Evolutionary conservation across 495 filamentous ascomycete genomes (phyloP).

Genomic region (Astrothelium macrocarpum): DNA sequence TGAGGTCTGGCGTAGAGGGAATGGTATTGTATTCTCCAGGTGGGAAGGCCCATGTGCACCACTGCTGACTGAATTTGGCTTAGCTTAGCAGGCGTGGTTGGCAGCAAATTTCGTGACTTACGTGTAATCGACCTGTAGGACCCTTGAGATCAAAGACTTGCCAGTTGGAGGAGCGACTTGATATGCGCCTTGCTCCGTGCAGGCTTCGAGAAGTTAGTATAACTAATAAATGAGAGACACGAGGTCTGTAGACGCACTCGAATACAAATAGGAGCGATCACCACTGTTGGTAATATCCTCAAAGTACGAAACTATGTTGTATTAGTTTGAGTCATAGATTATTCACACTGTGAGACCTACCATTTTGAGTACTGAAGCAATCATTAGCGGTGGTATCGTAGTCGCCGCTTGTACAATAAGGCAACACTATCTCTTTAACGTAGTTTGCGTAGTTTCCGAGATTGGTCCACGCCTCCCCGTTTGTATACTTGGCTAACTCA

Average conservation of each 20-base stretch:
- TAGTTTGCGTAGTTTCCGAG: constrained; percentile 42
- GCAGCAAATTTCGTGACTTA: neutral
- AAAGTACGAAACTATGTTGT: constrained; percentile 25
- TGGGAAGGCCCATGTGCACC: constrained; percentile 43
- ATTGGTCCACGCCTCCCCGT: constrained; percentile 40
- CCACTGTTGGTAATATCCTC: constrained; percentile 31
- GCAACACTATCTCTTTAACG: constrained; percentile 35
- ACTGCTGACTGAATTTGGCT: constrained; percentile 30
- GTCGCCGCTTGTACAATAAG: constrained; percentile 34
- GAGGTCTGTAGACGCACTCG: constrained; percentile 9
- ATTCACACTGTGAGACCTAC: neutral
- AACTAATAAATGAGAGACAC: neutral
- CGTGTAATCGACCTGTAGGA: constrained; percentile 39
- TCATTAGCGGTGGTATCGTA: constrained; percentile 29
- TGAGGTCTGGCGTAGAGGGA: constrained; percentile 33
- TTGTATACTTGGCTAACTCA: constrained; percentile 35
- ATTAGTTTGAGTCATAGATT: neutral
- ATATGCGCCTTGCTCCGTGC: constrained; percentile 40
- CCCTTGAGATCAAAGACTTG: constrained; percentile 35
- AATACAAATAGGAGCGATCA: constrained; percentile 38
- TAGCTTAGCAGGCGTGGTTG: neutral
- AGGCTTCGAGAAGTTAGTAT: constrained; percentile 27
- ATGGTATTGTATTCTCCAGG: constrained; percentile 36
- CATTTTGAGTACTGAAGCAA: constrained; percentile 40
- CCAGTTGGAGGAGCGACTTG: constrained; percentile 37